Evolutionary conservation across 2,329 filamentous ascomycete species (phyloP).

Genomic region (Hymenotorrendiella dingleyae): DNA sequence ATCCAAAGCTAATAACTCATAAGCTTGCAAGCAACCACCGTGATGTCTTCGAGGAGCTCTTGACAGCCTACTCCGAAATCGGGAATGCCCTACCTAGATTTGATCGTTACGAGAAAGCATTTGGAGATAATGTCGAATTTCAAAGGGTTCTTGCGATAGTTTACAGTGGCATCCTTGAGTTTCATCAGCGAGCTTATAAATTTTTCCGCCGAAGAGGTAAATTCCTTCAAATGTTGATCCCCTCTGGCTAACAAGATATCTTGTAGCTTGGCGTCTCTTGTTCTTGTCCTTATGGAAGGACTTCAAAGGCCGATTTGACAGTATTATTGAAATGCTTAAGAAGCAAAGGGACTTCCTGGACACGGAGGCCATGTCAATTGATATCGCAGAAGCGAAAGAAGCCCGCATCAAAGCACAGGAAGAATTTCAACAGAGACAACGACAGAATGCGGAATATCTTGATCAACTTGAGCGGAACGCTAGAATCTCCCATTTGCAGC

Average conservation of each 20-base stretch:
- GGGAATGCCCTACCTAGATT: constrained; percentile 36
- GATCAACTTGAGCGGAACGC: constrained; percentile 7
- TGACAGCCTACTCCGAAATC: constrained; percentile 36
- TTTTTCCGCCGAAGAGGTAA: constrained; percentile 33
- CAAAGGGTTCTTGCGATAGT: constrained; percentile 38
- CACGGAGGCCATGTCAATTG: constrained; percentile 8
- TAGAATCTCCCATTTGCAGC: constrained; percentile 2
- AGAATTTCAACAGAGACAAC: constrained; percentile 4
- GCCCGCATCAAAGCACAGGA: constrained; percentile 5
- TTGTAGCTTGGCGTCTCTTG: constrained; percentile 12
- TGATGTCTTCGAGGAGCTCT: constrained; percentile 37
- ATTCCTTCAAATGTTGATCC: too few species aligned
- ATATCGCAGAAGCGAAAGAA: constrained; percentile 12
- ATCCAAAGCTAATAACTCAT: background rate
- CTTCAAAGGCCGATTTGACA: constrained; percentile 11
- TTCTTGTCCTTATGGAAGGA: constrained; percentile 17
- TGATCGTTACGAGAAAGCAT: constrained; percentile 30
- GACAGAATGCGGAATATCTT: background rate
- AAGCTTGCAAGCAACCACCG: constrained; percentile 10
- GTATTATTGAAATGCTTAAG: constrained; percentile 9
- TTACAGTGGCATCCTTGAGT: constrained; percentile 42
- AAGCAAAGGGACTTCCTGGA: constrained; percentile 15
- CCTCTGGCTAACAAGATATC: too few species aligned
- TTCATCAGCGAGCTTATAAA: constrained; percentile 42
- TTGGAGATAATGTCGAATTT: constrained; percentile 32